Conservation (phyloP, 371 early-diverging fungal species). For the Mucor indicus region DNA sequence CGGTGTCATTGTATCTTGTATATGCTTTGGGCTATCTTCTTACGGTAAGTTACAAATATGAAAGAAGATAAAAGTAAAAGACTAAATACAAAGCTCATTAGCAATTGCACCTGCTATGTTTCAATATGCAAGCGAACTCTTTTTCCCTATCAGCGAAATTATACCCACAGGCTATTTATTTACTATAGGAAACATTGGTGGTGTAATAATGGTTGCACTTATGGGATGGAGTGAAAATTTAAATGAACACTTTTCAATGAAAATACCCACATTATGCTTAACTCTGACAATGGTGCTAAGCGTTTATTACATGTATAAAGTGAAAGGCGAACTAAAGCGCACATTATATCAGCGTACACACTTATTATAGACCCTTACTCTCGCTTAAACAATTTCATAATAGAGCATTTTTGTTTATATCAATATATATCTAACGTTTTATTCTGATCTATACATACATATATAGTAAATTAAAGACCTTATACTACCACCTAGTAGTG, state of each 20-base stretch:
- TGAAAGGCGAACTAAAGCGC: slow-evolving; percentile 37
- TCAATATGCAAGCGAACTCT: slow-evolving; percentile 49
- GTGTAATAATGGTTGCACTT: slow-evolving; percentile 30
- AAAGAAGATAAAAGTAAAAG: background rate
- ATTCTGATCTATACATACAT: too few species aligned
- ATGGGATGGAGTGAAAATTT: slow-evolving; percentile 48
- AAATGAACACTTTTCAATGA: slow-evolving; percentile 30
- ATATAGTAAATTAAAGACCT: too few species aligned
- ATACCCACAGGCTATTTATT: slow-evolving; percentile 50
- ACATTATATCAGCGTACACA: slow-evolving; percentile 4
- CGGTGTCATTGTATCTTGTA: slow-evolving; percentile 28
- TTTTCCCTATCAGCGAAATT: slow-evolving; percentile 46
- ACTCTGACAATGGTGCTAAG: slow-evolving; percentile 21
- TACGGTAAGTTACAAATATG: slow-evolving; percentile 32
- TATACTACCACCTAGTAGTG: too few species aligned
- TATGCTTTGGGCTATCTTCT: slow-evolving; percentile 43
- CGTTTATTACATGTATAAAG: slow-evolving; percentile 22
- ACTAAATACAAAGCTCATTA: slow-evolving; percentile 3
- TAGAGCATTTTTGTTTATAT: too few species aligned
- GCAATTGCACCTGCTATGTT: slow-evolving; percentile 52
- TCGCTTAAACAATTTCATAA: too few species aligned
- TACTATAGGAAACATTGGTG: slow-evolving; percentile 40
- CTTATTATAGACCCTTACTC: background rate
- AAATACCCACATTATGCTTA: slow-evolving; percentile 30
- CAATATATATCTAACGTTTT: too few species aligned